phyloP scores from a whole-genome alignment of 2,329 filamentous ascomycete species.

The Beauveria scarabaeidicola region DNA sequence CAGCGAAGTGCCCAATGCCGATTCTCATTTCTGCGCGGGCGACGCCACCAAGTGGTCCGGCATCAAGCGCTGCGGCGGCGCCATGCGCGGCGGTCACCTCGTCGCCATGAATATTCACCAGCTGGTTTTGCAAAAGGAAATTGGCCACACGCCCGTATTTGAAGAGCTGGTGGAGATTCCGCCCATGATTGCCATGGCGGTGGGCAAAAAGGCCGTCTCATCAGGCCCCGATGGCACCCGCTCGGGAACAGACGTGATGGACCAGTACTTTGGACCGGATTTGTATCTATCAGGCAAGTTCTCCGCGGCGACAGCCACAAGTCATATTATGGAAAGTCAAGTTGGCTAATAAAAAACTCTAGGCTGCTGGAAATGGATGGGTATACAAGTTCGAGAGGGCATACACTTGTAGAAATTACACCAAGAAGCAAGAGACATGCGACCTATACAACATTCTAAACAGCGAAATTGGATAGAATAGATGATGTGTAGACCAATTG shows the following conservation, averaged over 20 bases:
- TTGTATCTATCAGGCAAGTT: slow-evolving; percentile 25
- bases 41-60: slow-evolving; percentile 65
- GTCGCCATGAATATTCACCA: slow-evolving; percentile 61
- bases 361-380: too few relatives aligned
- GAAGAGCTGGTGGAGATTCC: slow-evolving; percentile 44
- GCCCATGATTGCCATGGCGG: slow-evolving; percentile 61
- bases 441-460: too few relatives aligned
- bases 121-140: slow-evolving; percentile 38
- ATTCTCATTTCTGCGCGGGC: slow-evolving; percentile 59
- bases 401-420: too few relatives aligned
- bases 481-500: too few relatives aligned
- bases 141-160: slow-evolving; percentile 34
- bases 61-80: slow-evolving; percentile 72
- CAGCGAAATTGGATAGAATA: too few relatives aligned
- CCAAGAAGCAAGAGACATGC: too few relatives aligned
- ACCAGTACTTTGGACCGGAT: slow-evolving; percentile 60
- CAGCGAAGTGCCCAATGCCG: slow-evolving; percentile 44
- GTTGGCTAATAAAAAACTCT: background rate
- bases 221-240: slow-evolving; percentile 48
- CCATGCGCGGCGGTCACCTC: slow-evolving; percentile 64
- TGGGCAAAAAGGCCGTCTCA: slow-evolving; percentile 60
- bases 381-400: too few relatives aligned
- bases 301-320: too few relatives aligned
- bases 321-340: too few relatives aligned
- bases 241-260: slow-evolving; percentile 53